Evolutionary conservation across 2,329 filamentous ascomycete genomes (phyloP), one percentile per base, ranked within the genome.

Genomic region (Nemania diffusa): DNA sequence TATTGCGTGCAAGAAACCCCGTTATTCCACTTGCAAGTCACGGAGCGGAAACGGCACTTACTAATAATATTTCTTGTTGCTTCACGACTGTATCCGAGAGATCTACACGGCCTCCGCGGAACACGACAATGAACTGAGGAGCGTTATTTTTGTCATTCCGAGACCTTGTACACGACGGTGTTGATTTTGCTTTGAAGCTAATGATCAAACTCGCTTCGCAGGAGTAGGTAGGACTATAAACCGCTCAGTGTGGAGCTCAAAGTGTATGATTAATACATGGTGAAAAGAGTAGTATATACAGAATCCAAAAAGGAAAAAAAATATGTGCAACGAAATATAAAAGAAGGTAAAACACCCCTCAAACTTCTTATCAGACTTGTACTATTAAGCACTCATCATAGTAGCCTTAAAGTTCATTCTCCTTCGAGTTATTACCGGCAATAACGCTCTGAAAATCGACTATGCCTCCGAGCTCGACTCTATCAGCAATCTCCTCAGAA

Each of bases 401-500:
- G 9, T 11, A 37, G 13, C 5, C 34, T 15, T 57, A 64, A 9
- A 64, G 57, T 44, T 68, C 65, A 40, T 50, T 51, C 27, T 52
- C 52, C 7, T 4, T 61, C n/a, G 65, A 57, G 22, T 26, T 26
- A 55, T 65, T 65, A 3, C 61, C 20, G 4, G 52, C 17, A 2
- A 53, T 20, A 34, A 64, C 34, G 44, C 61, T 65, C 20, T 61
- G 65, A 32, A 61, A 34, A 34, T 70, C 62, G 17, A 70, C 62
- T 20, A 42, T 55, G 37, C 68, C 65, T 1, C 71, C 72, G 13
- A 64, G 62, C 53, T 73, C 67, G n/a, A 74, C 57, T 2, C 65
- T 68, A 1, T 73, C 64, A 22, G 71, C 63, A 15, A 73, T 68
- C 62, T 69, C 60, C 52, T 67, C 67, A 22, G 70, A 57, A 27